A percentile compares a stretch with the other conserved stretches of the same genome.
These are phyloP conservation scores for Magnusiomyces ingens DNA, from an alignment of 1,139 yeast genomes.

Conservation along the genomic window DNA sequence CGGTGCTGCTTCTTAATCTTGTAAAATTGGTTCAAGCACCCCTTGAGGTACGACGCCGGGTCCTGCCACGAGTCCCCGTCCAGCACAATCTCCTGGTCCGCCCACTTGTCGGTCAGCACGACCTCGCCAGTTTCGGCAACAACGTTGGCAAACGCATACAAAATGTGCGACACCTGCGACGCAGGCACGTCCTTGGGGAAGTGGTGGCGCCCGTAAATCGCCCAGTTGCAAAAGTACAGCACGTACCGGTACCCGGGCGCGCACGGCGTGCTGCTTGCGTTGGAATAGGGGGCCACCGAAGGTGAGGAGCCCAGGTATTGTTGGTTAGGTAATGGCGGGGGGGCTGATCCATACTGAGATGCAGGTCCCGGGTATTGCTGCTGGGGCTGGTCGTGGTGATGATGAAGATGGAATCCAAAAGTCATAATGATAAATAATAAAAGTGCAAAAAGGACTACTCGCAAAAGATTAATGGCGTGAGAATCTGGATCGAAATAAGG, in stretches of 20 bases:
- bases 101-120: constrained; percentile 56
- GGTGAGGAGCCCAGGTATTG: not conserved
- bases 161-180: constrained; percentile 53
- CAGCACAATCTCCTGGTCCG: constrained; percentile 40
- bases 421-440: too few relatives aligned
- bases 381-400: too few relatives aligned
- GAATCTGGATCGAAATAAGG: too few relatives aligned
- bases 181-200: constrained; percentile 62
- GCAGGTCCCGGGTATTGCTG: not conserved
- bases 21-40: constrained; percentile 52
- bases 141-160: constrained; percentile 69
- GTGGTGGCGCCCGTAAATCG: constrained; percentile 59
- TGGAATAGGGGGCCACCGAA: not conserved
- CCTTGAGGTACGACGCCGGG: constrained; percentile 29
- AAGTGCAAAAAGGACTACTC: not conserved
- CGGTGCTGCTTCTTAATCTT: constrained; percentile 45
- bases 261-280: not conserved
- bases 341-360: not conserved
- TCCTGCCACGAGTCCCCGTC: constrained; percentile 19
- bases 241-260: constrained; percentile 21
- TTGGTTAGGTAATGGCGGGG: not conserved
- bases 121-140: constrained; percentile 49
- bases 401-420: not conserved
- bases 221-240: constrained; percentile 46
- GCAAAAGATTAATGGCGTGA: not conserved